phyloP scores from a whole-genome alignment of 2,329 filamentous ascomycete species.

The Pestalotiopsis sp. region DNA sequence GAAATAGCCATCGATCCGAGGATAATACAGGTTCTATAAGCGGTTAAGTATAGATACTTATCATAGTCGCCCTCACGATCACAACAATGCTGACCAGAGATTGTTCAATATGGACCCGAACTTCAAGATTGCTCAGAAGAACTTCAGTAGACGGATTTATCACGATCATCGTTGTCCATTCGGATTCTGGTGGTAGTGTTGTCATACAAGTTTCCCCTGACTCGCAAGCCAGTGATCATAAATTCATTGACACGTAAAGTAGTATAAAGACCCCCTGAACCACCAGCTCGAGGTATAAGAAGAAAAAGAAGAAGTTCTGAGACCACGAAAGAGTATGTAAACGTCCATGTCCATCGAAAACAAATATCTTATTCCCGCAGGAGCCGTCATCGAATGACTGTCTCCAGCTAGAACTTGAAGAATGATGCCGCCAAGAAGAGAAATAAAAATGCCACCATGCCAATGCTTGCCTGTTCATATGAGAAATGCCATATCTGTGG shows the following conservation, averaged over 20 bases:
- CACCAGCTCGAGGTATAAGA: not conserved
- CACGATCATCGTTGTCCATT: too few species aligned
- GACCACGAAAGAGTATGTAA: not conserved
- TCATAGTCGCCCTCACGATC: too few species aligned
- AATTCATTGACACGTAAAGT: not conserved
- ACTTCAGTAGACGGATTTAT: too few species aligned
- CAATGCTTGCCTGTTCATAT: not conserved
- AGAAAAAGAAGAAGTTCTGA: not conserved
- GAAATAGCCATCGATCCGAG: too few species aligned
- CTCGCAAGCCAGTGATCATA: not conserved
- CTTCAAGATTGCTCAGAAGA: too few species aligned
- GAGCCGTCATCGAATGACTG: not conserved
- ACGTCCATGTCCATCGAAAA: not conserved
- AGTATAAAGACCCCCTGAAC: not conserved
- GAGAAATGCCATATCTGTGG: not conserved
- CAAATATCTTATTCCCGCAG: not conserved
- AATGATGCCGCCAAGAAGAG: not conserved
- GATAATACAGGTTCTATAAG: too few species aligned
- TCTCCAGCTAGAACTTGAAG: not conserved
- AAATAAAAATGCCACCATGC: not conserved
- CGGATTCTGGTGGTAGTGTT: not conserved
- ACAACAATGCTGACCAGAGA: too few species aligned
- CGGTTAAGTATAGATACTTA: too few species aligned
- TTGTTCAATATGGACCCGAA: too few species aligned
- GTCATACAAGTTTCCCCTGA: not conserved